Evolutionary conservation across 768 basidiomycete genomes (phyloP).

Genomic region (Leccinum pellstonianum): DNA sequence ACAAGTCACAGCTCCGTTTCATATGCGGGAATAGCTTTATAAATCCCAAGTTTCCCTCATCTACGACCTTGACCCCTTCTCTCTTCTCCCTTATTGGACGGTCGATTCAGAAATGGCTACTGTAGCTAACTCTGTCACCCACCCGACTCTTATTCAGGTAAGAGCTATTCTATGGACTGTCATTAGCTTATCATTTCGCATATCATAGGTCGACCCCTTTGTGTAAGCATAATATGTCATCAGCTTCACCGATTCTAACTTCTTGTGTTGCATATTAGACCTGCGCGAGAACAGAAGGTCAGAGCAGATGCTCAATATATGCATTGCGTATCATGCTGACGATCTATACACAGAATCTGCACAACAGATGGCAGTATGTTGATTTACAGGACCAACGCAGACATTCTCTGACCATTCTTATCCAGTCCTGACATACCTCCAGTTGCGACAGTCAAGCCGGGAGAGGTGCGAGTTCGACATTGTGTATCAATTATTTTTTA

Average conservation of each 20-base stretch:
- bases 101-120: slow-evolving; percentile 48
- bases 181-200: background rate
- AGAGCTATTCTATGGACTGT: slow-evolving; percentile 5
- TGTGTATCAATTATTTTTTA: background rate
- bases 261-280: slow-evolving; percentile 28
- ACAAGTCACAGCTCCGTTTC: background rate
- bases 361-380: slow-evolving; percentile 75
- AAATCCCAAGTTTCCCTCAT: slow-evolving; percentile 1
- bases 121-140: slow-evolving; percentile 55
- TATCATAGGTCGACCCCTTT: slow-evolving; percentile 63
- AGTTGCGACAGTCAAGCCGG: slow-evolving; percentile 58
- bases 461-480: slow-evolving; percentile 38
- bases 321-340: background rate
- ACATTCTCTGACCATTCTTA: background rate
- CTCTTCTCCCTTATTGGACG: background rate
- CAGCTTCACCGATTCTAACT: background rate
- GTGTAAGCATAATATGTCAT: slow-evolving; percentile 40
- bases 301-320: background rate
- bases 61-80: background rate
- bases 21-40: slow-evolving; percentile 1
- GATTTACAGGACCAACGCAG: background rate
- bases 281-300: slow-evolving; percentile 58
- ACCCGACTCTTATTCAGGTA: slow-evolving; percentile 60
- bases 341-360: slow-evolving; percentile 45
- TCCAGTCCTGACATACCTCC: slow-evolving; percentile 66